Conservation (phyloP, 1,139 yeast genomes). For the Candida sp. region DNA sequence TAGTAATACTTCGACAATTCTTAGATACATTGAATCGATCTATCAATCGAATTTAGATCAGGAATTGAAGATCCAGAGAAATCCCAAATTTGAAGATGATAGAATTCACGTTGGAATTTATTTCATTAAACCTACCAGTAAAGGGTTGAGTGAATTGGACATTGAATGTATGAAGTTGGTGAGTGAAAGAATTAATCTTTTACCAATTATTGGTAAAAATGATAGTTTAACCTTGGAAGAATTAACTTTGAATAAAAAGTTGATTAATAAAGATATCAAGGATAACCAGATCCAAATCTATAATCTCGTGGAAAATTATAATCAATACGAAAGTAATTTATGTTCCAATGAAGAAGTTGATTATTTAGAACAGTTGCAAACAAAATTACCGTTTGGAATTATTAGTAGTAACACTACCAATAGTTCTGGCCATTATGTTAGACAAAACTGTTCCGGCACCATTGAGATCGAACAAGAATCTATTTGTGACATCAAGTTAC, state of each 20-base stretch:
- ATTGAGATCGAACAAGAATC: conserved; percentile 44
- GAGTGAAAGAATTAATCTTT: conserved; percentile 49
- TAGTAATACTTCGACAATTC: conserved; percentile 22
- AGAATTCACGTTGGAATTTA: conserved; percentile 64
- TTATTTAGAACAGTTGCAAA: conserved; percentile 12
- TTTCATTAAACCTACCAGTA: conserved; percentile 56
- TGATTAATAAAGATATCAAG: conserved; percentile 42
- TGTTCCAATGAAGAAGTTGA: conserved; percentile 8
- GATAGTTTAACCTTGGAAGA: conserved; percentile 54
- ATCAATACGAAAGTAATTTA: conserved; percentile 6
- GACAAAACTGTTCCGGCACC: conserved; percentile 12
- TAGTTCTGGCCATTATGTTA: conserved; percentile 5
- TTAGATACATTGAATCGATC: conserved; percentile 51
- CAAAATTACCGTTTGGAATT: conserved; percentile 18
- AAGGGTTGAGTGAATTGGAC: conserved; percentile 43
- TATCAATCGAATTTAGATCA: conserved; percentile 55
- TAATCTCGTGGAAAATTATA: conserved; percentile 30
- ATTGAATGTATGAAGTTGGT: conserved; percentile 48
- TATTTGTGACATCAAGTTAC: conserved; percentile 52
- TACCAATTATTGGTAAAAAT: conserved; percentile 56
- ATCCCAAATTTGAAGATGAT: conserved; percentile 50
- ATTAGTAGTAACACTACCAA: conserved; percentile 12
- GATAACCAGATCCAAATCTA: conserved; percentile 44
- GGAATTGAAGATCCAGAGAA: conserved; percentile 58
- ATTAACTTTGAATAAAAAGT: conserved; percentile 35